Evolutionary conservation across 306 rosid species (phyloP).

Genomic region (Macrotyloma uniflorum): DNA sequence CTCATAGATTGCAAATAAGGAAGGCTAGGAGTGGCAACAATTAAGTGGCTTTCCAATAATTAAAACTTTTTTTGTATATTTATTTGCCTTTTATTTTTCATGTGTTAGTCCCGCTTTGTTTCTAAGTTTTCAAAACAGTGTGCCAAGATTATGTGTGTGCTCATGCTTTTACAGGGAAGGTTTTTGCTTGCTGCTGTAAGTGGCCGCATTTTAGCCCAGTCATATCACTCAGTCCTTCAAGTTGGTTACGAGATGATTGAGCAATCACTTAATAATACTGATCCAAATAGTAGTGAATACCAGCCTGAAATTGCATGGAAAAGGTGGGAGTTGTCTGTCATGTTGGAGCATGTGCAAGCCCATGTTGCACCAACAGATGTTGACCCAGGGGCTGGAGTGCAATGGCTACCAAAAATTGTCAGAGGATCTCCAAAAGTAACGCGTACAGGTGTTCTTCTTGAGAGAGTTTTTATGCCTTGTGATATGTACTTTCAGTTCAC

Average conservation of each 20-base stretch:
- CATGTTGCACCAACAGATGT: conserved; percentile 99
- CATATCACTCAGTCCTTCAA: conserved; percentile 84
- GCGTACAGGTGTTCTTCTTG: conserved; percentile 98
- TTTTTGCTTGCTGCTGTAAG: conserved; percentile 94
- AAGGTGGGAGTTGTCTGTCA: conserved; percentile 83
- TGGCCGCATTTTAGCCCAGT: conserved; percentile 88
- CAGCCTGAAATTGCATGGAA: conserved; percentile 91
- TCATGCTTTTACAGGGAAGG: conserved; percentile 71
- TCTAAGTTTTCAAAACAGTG: background rate
- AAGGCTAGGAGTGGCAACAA: background rate
- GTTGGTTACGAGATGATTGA: conserved; percentile 86
- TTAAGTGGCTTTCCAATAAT: background rate
- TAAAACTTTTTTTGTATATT: too few relatives aligned
- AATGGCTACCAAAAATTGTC: conserved; percentile 93
- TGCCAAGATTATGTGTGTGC: conserved; percentile 18
- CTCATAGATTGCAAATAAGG: background rate
- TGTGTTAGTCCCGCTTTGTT: conserved; percentile 12
- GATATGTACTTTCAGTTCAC: conserved; percentile 95
- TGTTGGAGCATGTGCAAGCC: conserved; percentile 98
- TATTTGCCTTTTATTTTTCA: background rate
- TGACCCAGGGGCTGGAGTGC: conserved; percentile 98
- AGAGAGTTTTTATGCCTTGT: conserved; percentile 99
- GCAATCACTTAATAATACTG: conserved; percentile 59
- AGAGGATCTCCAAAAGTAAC: conserved; percentile 90
- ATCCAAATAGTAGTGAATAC: conserved; percentile 51